Evolutionary conservation across 306 rosid species (phyloP), one percentile per base, ranked within the genome.

Genomic region (Malus sylvestris): DNA sequence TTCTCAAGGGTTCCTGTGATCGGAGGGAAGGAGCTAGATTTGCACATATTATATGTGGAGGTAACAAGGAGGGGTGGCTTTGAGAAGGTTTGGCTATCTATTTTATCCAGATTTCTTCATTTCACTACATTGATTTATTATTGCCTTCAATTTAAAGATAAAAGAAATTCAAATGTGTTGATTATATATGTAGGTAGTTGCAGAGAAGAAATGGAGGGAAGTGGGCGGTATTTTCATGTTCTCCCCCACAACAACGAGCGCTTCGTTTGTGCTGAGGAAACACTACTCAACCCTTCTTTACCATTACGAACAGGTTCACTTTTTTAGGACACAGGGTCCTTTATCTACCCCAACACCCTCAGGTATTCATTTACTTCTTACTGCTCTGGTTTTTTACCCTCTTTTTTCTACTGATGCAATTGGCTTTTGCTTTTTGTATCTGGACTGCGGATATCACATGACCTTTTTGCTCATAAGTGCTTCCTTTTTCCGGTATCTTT

Each of bases 161-260:
- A 32, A 76, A 40, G 60, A 42, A 4, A 4, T 7, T 29, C 19
- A 1, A 29, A 14, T 63, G 20, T 62, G 30, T 16, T 4, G 5
- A 35, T n/a, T 12, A 38, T 35, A 57, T 57, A 19, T 33, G 44
- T 62, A 92, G 98, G 97, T 96, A n/a, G 97, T 96, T 62, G 96
- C 82, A 30, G 99, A 96, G 82, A 95, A 96, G 86, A 96, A 92
- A 80, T 96, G 99, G 99, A 96, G 99, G 88, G 98, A 96, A 91
- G 97, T 92, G 67, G 96, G 98, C n/a, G 80, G 72, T 67, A 76
- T 88, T 1, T 96, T 96, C 81, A 92, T 69, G 81, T 96, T 96
- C 81, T 88, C 97, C 55, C 86, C 99, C 4, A 91, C 98, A 0
- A 92, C 98, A 23, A 92, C 98, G 3, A 96, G 99, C 63, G 98